Conservation (phyloP, 2,329 filamentous ascomycete species). For the Ophiobolus disseminans region DNA sequence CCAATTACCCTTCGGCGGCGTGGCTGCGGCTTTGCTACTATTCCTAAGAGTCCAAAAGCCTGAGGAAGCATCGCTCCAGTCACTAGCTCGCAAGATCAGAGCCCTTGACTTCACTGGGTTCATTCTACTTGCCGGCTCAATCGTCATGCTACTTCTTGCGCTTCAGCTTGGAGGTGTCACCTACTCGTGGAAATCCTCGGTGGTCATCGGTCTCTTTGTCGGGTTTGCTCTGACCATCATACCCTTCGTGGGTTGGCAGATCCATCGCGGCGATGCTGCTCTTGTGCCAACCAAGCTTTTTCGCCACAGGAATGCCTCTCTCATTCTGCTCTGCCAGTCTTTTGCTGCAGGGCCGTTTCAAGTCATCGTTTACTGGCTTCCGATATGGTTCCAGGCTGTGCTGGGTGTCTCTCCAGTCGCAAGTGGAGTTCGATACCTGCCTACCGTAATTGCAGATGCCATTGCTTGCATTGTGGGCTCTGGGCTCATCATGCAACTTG, state of each 20-base stretch:
- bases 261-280: neutral
- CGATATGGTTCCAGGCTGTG: conserved; percentile 48
- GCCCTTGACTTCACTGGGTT: conserved; percentile 51
- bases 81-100: too few relatives aligned
- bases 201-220: conserved; percentile 25
- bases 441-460: conserved; percentile 17
- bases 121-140: conserved; percentile 43
- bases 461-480: neutral
- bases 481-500: neutral
- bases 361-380: conserved; percentile 30
- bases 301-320: neutral
- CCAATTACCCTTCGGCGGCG: conserved; percentile 30
- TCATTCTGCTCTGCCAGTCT: conserved; percentile 34
- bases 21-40: conserved; percentile 7
- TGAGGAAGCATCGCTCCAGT: too few relatives aligned
- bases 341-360: conserved; percentile 20
- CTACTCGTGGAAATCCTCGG: conserved; percentile 17
- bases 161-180: conserved; percentile 26
- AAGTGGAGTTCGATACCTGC: conserved; percentile 44
- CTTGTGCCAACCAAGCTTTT: neutral
- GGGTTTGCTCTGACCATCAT: conserved; percentile 19
- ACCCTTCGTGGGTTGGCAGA: neutral
- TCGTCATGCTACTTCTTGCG: conserved; percentile 27
- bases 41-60: too few relatives aligned
- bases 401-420: conserved; percentile 37